These are phyloP conservation scores for Daldinia vernicosa DNA, from an alignment of 495 filamentous ascomycete species.

Conservation along the genomic window DNA sequence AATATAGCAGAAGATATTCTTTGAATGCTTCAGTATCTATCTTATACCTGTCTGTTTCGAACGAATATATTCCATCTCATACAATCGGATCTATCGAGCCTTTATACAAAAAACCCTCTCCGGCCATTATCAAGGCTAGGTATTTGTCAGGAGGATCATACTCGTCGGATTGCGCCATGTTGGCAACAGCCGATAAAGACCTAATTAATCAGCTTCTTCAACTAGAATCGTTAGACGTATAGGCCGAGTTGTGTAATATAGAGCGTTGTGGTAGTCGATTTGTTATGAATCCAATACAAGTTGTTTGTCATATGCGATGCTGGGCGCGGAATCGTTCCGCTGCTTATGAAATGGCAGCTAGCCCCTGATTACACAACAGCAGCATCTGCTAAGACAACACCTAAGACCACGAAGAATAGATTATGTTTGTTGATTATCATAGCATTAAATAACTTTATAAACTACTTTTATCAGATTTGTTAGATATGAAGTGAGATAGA, in stretches of 20 bases:
- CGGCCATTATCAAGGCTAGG: background rate
- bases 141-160: background rate
- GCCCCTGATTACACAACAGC: background rate
- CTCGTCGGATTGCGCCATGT: background rate
- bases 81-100: background rate
- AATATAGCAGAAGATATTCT: background rate
- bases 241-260: background rate
- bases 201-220: constrained; percentile 1
- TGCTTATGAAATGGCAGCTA: background rate
- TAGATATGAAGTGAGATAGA: background rate
- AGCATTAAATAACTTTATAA: background rate
- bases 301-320: background rate
- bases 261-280: background rate
- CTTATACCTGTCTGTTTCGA: background rate
- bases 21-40: background rate
- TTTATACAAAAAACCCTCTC: background rate
- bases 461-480: no score
- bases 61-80: background rate
- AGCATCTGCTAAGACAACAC: background rate
- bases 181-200: background rate
- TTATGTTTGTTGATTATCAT: background rate
- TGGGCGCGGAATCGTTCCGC: background rate
- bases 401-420: background rate
- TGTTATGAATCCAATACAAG: background rate
- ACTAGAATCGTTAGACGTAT: background rate